Evolutionary conservation across 768 basidiomycete species (phyloP).

Genomic region (Rhodotorula graminis): DNA sequence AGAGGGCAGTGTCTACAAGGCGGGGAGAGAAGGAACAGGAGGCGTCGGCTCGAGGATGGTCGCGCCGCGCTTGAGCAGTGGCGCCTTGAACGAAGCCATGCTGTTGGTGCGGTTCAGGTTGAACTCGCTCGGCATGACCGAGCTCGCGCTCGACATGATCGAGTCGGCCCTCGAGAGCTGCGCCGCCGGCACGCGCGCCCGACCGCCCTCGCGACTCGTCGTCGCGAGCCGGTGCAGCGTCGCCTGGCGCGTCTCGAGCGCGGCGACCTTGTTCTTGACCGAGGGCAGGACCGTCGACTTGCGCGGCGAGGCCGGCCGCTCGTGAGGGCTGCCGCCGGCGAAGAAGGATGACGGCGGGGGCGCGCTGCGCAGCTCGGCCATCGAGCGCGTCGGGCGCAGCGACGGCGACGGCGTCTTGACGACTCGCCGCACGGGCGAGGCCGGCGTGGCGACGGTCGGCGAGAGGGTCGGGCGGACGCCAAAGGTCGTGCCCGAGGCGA

Average conservation of each 20-base stretch:
- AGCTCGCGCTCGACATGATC: conserved; percentile 4
- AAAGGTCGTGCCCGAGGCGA: conserved; percentile 1
- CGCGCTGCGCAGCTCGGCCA: conserved; percentile 18
- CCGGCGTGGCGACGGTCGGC: neutral
- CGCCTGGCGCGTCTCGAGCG: conserved; percentile 45
- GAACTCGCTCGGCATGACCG: conserved; percentile 23
- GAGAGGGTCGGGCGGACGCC: neutral
- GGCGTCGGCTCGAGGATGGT: neutral
- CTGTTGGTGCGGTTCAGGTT: conserved; percentile 27
- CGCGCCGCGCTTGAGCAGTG: conserved; percentile 11
- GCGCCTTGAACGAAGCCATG: conserved; percentile 35
- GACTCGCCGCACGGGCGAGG: conserved; percentile 15
- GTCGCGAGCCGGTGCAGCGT: conserved; percentile 44
- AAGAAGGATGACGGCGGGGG: neutral
- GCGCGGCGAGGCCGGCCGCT: conserved; percentile 11
- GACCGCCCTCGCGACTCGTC: conserved; percentile 17
- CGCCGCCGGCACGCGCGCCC: conserved; percentile 1
- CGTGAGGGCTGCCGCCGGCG: neutral
- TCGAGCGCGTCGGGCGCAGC: conserved; percentile 24
- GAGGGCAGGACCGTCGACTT: conserved; percentile 39
- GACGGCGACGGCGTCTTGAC: conserved; percentile 13
- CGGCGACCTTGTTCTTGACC: conserved; percentile 44
- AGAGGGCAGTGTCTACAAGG: neutral
- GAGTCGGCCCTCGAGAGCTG: conserved; percentile 26
- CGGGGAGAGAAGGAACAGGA: neutral